Percentiles rank a stretch among this genome's conserved stretches.
These are phyloP conservation scores for Trichoderma guizhouense DNA, from an alignment of 2,329 filamentous ascomycete species.

Conservation along the genomic window DNA sequence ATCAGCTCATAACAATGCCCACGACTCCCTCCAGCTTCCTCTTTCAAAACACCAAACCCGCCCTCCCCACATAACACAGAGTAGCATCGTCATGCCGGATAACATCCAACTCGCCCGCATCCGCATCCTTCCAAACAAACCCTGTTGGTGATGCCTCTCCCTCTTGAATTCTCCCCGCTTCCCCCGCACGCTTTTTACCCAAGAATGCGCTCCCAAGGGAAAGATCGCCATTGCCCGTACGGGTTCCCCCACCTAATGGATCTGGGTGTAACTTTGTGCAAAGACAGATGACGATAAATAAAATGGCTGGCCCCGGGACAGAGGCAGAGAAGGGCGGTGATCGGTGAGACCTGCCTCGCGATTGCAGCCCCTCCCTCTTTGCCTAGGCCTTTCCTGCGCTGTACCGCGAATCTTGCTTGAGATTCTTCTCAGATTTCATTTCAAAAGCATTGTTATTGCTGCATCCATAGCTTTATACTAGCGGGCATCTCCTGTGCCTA, in stretches of 20 bases:
- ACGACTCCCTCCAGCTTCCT: constrained; percentile 7
- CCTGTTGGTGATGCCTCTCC: constrained; percentile 1
- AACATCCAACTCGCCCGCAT: constrained; percentile 2
- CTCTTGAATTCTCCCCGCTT: constrained; percentile 3
- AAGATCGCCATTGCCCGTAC: background rate
- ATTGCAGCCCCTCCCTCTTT: constrained; percentile 3
- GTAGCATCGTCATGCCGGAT: background rate
- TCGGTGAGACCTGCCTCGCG: background rate
- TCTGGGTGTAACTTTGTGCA: constrained; percentile 11
- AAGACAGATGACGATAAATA: constrained; percentile 13
- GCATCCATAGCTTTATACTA: background rate
- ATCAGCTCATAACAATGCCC: background rate
- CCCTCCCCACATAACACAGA: background rate
- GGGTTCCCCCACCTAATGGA: constrained; percentile 4
- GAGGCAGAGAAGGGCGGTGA: background rate
- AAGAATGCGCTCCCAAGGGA: background rate
- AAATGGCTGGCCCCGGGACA: constrained; percentile 4
- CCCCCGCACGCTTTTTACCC: constrained; percentile 15
- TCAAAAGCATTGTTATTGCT: background rate
- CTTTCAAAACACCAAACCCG: constrained; percentile 1
- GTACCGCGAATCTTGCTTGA: background rate
- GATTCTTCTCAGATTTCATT: background rate
- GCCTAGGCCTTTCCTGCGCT: background rate
- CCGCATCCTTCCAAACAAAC: background rate
- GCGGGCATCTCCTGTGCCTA: background rate